These are phyloP conservation scores for Hawksworthiomyces lignivorus DNA, from an alignment of 2,329 filamentous ascomycete genomes.

Conservation along the genomic window DNA sequence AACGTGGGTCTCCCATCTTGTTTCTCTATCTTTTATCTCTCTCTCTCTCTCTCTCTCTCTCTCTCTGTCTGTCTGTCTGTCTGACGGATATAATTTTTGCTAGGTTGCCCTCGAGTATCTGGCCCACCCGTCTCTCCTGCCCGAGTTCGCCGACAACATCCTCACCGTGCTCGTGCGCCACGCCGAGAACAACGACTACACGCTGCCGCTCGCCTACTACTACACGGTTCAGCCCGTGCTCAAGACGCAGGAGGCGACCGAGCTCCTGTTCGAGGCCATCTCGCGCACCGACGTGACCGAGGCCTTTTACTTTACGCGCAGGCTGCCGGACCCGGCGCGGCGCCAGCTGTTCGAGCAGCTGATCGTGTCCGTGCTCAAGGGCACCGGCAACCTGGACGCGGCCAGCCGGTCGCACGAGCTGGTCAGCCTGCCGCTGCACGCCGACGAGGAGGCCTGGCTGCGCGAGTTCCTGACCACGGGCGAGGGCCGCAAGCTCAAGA, in stretches of 20 bases:
- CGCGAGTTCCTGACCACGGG: conserved; percentile 59
- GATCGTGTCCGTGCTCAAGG: conserved; percentile 48
- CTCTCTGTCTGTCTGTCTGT: background rate
- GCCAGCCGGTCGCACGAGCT: conserved; percentile 59
- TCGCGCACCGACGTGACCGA: conserved; percentile 60
- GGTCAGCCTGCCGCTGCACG: conserved; percentile 63
- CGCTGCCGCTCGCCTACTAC: conserved; percentile 69
- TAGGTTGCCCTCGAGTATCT: conserved; percentile 66
- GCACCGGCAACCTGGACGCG: conserved; percentile 20
- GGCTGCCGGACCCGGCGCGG: conserved; percentile 53
- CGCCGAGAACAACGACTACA: conserved; percentile 51
- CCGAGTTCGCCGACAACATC: conserved; percentile 79
- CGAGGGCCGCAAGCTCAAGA: conserved; percentile 55
- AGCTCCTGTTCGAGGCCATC: conserved; percentile 64
- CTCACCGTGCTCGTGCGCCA: conserved; percentile 59
- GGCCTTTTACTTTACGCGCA: conserved; percentile 65
- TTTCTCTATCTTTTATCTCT: too few relatives aligned
- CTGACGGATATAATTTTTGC: background rate
- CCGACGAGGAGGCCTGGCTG: conserved; percentile 66
- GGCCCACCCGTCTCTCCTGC: conserved; percentile 69
- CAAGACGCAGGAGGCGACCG: conserved; percentile 52
- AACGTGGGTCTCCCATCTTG: conserved; percentile 43
- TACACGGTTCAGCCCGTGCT: conserved; percentile 67
- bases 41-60: background rate
- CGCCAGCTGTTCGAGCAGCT: conserved; percentile 60